phyloP scores from a whole-genome alignment of 1,139 yeast genomes.

The Hyphopichia burtonii region DNA sequence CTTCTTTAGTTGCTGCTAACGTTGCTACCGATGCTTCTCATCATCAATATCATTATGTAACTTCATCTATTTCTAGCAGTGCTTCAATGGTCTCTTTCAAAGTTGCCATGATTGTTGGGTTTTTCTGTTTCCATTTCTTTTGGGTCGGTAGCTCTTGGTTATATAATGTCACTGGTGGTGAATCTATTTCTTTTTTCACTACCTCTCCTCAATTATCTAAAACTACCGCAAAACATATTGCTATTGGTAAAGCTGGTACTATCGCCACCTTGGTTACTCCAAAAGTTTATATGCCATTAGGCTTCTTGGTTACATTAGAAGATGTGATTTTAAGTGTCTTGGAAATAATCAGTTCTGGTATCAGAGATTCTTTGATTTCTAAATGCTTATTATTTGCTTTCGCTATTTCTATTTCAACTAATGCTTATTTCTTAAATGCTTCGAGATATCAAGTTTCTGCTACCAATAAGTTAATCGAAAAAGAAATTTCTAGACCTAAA shows the following conservation, averaged over 20 bases:
- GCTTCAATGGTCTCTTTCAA: slow-evolving; percentile 60
- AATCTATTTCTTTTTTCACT: slow-evolving; percentile 25
- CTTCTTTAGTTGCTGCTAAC: slow-evolving; percentile 64
- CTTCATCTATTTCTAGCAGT: slow-evolving; percentile 25
- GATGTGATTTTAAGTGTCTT: slow-evolving; percentile 56
- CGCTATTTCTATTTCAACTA: slow-evolving; percentile 73
- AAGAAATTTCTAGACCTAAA: slow-evolving; percentile 35
- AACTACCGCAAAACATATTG: slow-evolving; percentile 40
- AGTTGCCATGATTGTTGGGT: slow-evolving; percentile 63
- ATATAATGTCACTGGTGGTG: slow-evolving; percentile 37
- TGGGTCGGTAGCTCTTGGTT: slow-evolving; percentile 77
- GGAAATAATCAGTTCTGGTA: slow-evolving; percentile 64
- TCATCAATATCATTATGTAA: slow-evolving; percentile 33
- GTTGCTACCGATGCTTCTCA: slow-evolving; percentile 61
- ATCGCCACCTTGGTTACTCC: slow-evolving; percentile 69
- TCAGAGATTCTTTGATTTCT: slow-evolving; percentile 78
- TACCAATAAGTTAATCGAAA: slow-evolving; percentile 43
- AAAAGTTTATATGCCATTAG: slow-evolving; percentile 67
- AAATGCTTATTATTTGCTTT: slow-evolving; percentile 74
- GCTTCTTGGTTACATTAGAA: slow-evolving; percentile 63
- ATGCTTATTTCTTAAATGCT: slow-evolving; percentile 79
- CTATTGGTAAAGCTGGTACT: slow-evolving; percentile 48
- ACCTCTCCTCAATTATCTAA: slow-evolving; percentile 36
- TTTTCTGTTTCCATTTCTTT: slow-evolving; percentile 71
- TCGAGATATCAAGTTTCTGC: slow-evolving; percentile 58